phyloP scores from a whole-genome alignment of 2,329 filamentous ascomycete species.

The Fusarium duplospermum region DNA sequence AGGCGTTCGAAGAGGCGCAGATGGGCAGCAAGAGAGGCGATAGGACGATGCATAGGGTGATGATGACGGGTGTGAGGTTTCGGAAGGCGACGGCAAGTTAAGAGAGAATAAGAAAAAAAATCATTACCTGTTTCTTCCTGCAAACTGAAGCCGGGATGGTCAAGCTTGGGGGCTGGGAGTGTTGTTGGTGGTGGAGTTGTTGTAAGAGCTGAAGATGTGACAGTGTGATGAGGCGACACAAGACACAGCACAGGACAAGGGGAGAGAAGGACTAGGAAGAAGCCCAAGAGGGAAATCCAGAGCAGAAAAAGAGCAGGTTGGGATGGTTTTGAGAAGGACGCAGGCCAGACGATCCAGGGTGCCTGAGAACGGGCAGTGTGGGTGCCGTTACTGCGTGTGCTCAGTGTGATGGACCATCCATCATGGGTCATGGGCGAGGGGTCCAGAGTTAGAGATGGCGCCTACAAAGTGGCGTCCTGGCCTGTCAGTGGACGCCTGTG shows the following conservation, averaged over 20 bases:
- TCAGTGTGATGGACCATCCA: conserved; percentile 40
- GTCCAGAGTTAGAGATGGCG: conserved; percentile 57
- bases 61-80: background rate
- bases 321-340: conserved; percentile 44
- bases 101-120: background rate
- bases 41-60: background rate
- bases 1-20: conserved; percentile 11
- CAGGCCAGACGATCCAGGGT: conserved; percentile 36
- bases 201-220: conserved; percentile 42
- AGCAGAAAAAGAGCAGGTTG: conserved; percentile 43
- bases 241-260: conserved; percentile 22
- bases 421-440: conserved; percentile 50
- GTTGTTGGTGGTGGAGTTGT: conserved; percentile 35
- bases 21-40: conserved; percentile 18
- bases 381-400: conserved; percentile 43
- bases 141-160: conserved; percentile 14
- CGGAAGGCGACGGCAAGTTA: conserved; percentile 6
- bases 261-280: conserved; percentile 38
- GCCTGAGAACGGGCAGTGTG: conserved; percentile 27
- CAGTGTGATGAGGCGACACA: conserved; percentile 39
- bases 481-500: conserved; percentile 56
- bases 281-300: conserved; percentile 42
- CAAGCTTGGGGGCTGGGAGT: conserved; percentile 25
- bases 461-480: conserved; percentile 54
- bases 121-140: conserved; percentile 17